Conservation (phyloP, 2,329 filamentous ascomycete genomes). For the Lecanicillium sp. region DNA sequence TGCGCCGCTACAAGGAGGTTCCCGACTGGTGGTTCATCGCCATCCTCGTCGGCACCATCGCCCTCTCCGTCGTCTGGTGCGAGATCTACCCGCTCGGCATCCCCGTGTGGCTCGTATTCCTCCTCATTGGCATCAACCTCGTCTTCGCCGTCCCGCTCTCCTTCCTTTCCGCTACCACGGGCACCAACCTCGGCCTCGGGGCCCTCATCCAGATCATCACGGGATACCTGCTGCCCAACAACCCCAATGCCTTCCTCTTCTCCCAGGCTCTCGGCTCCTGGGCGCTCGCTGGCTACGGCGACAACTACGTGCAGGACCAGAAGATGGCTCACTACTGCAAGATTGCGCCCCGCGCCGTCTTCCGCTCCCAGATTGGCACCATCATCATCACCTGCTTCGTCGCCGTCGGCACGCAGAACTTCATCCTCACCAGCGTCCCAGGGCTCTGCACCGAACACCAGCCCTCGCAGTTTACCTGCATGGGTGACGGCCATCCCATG, state of each 20-base stretch:
- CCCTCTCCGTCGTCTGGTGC: conserved; percentile 25
- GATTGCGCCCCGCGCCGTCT: conserved; percentile 40
- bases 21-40: conserved; percentile 43
- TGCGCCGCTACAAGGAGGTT: conserved; percentile 37
- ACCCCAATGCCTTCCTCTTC: conserved; percentile 19
- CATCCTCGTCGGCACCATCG: conserved; percentile 29
- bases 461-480: conserved; percentile 41
- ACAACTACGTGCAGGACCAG: conserved; percentile 41
- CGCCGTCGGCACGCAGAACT: conserved; percentile 38
- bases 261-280: conserved; percentile 11
- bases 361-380: conserved; percentile 41
- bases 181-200: conserved; percentile 37
- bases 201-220: conserved; percentile 36
- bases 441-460: conserved; percentile 25
- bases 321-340: conserved; percentile 48
- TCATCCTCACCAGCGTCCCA: conserved; percentile 33
- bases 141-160: conserved; percentile 38
- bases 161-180: conserved; percentile 39
- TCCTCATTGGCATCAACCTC: conserved; percentile 27
- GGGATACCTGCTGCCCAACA: conserved; percentile 20
- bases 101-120: conserved; percentile 21
- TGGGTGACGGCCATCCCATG: conserved; percentile 41
- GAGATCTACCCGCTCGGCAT: conserved; percentile 20
- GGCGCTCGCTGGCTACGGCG: conserved; percentile 29
- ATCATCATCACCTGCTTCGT: conserved; percentile 41